phyloP scores from a whole-genome alignment of 768 basidiomycete genomes.

The Hortiboletus campestris region DNA sequence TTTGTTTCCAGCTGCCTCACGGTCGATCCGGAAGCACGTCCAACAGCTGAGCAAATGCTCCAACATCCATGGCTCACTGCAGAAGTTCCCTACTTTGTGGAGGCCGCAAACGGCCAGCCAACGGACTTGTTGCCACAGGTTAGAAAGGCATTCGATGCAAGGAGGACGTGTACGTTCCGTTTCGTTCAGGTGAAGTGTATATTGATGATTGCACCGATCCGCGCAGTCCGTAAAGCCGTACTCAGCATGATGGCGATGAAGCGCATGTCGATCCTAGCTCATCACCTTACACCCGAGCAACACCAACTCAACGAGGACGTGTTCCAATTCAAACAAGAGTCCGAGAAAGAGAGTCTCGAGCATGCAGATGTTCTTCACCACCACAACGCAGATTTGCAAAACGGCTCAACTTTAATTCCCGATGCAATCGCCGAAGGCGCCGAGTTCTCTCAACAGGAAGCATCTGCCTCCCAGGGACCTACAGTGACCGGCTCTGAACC shows the following conservation, averaged over 20 bases:
- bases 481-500: not conserved
- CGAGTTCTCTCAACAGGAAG: not conserved
- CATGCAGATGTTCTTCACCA: conserved; percentile 50
- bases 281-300: conserved; percentile 40
- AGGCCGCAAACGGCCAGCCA: conserved; percentile 52
- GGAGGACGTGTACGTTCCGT: conserved; percentile 67
- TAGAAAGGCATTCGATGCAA: conserved; percentile 87
- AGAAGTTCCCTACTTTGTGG: conserved; percentile 66
- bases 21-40: conserved; percentile 74
- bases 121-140: conserved; percentile 85
- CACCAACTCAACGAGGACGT: conserved; percentile 58
- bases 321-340: conserved; percentile 74
- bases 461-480: conserved; percentile 2
- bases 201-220: conserved; percentile 2
- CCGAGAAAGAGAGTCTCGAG: conserved; percentile 50
- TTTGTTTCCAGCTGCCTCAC: conserved; percentile 86
- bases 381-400: conserved; percentile 33
- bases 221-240: conserved; percentile 82
- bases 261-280: conserved; percentile 61
- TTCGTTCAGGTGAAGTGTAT: not conserved
- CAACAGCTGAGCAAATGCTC: conserved; percentile 73
- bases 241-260: conserved; percentile 84
- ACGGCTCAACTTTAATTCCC: not conserved
- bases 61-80: conserved; percentile 68
- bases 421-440: not conserved